Base-by-base conservation (phyloP, 2,329 filamentous ascomycete species). In the Penicillium sclerotigenum region DNA sequence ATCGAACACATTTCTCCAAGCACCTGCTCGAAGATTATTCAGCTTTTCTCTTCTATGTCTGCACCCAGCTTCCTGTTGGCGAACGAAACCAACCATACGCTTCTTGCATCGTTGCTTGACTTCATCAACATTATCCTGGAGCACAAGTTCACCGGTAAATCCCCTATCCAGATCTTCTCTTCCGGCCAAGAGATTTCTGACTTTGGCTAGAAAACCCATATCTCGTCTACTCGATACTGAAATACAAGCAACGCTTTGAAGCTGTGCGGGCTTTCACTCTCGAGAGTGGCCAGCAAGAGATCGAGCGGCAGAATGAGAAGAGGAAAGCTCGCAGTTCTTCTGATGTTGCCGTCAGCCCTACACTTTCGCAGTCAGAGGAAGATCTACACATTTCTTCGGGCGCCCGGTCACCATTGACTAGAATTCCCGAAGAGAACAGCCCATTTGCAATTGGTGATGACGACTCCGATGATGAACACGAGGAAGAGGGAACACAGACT, bases 21-120 rank as follows among this genome's bases (percentile, higher is more conserved):
- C 3, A 87, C 91, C 16, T 89, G 90, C 69, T 86, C 87, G 2
- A 96, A 91, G 71, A 77, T 97, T 29, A 80, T 97, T 63, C 91
- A 97, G 65, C 79, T 97, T 0, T 96, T 95, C 71, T 85, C 86
- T 5, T 94, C 90, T 33, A 96, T 97, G 89, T 95, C 93, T 9
- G 90, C 91, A 0, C 93, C 94, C 0, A 91, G 89, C 31, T 99
- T 97, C 71, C 78, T 99, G 10, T 79, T 97, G 18, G 91, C 90
- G 8, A 97, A 96, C 65, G 94, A 99, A 56, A 89, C 84, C 36
- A 99, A 99, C 63, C 90, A 97, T 69, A 78, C 80, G 31, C 82
- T 97, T 5, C 79, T 99, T 7, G 83, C 86, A 47, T 92, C 91
- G 0, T 76, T 97, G 26, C 80, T 99, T 10, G 91, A 97, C 69